Evolutionary conservation across 202 grass and related monocot genomes (phyloP).

Genomic region (Dendrocalamus latiflorus): DNA sequence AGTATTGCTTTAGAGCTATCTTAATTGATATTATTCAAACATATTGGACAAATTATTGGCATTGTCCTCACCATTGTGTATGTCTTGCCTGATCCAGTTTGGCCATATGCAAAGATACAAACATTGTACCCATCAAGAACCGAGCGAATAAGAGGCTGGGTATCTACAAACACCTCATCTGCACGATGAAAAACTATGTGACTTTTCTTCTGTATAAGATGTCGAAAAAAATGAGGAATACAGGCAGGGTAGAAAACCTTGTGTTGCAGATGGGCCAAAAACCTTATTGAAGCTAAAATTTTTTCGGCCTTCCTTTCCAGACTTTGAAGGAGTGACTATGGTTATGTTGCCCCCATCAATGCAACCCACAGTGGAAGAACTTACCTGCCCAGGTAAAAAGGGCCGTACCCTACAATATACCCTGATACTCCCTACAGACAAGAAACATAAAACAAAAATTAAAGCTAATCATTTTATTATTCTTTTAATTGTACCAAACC

Average conservation of each 20-base stretch:
- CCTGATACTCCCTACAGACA: constrained; percentile 80
- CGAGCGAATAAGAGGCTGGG: constrained; percentile 88
- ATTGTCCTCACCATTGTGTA: constrained; percentile 81
- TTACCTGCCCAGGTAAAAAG: constrained; percentile 89
- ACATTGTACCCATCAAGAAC: constrained; percentile 99
- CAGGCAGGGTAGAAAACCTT: constrained; percentile 53
- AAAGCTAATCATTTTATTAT: not conserved
- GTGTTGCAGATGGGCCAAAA: constrained; percentile 87
- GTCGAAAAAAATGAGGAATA: not conserved
- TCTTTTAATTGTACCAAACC: not conserved
- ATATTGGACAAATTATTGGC: not conserved
- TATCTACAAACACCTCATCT: constrained; percentile 99
- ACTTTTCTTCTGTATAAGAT: constrained; percentile 9
- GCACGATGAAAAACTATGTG: constrained; percentile 31
- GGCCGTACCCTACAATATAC: constrained; percentile 97
- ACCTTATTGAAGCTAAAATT: constrained; percentile 93
- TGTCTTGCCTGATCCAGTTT: constrained; percentile 99
- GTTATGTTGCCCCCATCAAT: constrained; percentile 86
- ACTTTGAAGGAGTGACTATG: constrained; percentile 63
- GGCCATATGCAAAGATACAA: constrained; percentile 99
- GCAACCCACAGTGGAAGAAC: constrained; percentile 60
- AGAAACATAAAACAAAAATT: constrained; percentile 7
- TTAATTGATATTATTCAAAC: not conserved
- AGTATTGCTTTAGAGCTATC: not conserved
- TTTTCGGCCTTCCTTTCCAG: constrained; percentile 81